Base-by-base conservation (phyloP, 192 early-diverging fungal species). In the Mortierella claussenii region DNA sequence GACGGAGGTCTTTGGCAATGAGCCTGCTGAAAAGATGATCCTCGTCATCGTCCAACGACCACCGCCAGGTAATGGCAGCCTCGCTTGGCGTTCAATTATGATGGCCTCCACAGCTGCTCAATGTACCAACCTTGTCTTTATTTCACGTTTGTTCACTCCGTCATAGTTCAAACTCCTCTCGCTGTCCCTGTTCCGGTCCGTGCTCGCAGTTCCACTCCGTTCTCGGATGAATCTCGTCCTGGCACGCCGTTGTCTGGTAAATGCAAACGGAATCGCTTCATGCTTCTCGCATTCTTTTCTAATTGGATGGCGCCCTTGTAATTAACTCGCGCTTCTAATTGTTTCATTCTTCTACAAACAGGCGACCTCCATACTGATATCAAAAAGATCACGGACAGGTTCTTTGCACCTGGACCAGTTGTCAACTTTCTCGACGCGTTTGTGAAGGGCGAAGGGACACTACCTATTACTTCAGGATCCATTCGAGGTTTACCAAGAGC, bases 31-130 rank as follows among this genome's bases (percentile, higher is more conserved):
- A 3, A 34, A 63, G 4, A 63, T 36, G 15, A 52, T 63, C 15
- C 60, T 51, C 24, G 31, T 63, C 60, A 50, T 63, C 17, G 60
- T 63, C n/a, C 60, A 63, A 36, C 49, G 60, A 17, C 60, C 49
- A 36, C 43, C 49, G 13, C 47, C 33, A 40, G 60, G 60, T 63
- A 63, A 63, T 52, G 36, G 34, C n/a, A n/a, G n/a, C n/a, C n/a
- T 40, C 13, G 7, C 37, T 40, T 42, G 28, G 26, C 24, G 32
- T 52, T 50, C 7, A n/a, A 17, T 27, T 21, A 7, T 21, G n/a
- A n/a, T 59, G 24, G 45, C 12, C 42, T 59, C 0, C 20, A 46
- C 24, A n/a, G n/a, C 31, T 21, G 37, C 56, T 28, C 32, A 36
- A 8, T 49, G 47, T 40, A 44, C 23, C 49, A 18, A 46, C 24